phyloP scores from a whole-genome alignment of 2,329 filamentous ascomycete genomes.

The Dothistroma septosporum region DNA sequence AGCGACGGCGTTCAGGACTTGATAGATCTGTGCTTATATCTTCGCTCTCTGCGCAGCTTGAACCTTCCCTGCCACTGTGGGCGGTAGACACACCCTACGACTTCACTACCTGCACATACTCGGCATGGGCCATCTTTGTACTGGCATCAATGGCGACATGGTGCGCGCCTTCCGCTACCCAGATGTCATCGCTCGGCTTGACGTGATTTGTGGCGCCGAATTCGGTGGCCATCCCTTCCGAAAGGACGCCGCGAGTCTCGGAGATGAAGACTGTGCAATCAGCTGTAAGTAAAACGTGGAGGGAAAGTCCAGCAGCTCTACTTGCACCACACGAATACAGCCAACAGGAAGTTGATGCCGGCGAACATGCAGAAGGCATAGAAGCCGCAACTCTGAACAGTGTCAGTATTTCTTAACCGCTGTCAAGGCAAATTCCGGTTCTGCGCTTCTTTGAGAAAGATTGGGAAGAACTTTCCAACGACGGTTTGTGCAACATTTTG shows the following conservation, averaged over 20 bases:
- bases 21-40: not conserved
- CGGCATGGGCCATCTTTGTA: slow-evolving; percentile 13
- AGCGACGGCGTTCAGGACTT: slow-evolving; percentile 1
- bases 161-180: slow-evolving; percentile 35
- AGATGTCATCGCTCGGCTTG: slow-evolving; percentile 50
- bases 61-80: not conserved
- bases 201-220: slow-evolving; percentile 57
- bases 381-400: slow-evolving; percentile 49
- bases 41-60: not conserved
- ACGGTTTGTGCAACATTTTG: slow-evolving; percentile 62
- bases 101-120: slow-evolving; percentile 17
- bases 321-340: slow-evolving; percentile 35
- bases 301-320: slow-evolving; percentile 36
- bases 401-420: not conserved
- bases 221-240: slow-evolving; percentile 55
- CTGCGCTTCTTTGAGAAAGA: slow-evolving; percentile 48
- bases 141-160: slow-evolving; percentile 24
- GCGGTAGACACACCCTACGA: not conserved
- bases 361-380: slow-evolving; percentile 56
- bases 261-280: slow-evolving; percentile 33
- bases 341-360: slow-evolving; percentile 42
- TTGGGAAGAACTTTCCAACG: slow-evolving; percentile 67
- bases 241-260: slow-evolving; percentile 44
- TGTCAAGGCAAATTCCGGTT: not conserved
- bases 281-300: slow-evolving; percentile 39